Percentiles rank a stretch among this genome's conserved stretches.
Evolutionary conservation across 2,329 filamentous ascomycete species (phyloP).

Genomic region (Ascochyta pisi): DNA sequence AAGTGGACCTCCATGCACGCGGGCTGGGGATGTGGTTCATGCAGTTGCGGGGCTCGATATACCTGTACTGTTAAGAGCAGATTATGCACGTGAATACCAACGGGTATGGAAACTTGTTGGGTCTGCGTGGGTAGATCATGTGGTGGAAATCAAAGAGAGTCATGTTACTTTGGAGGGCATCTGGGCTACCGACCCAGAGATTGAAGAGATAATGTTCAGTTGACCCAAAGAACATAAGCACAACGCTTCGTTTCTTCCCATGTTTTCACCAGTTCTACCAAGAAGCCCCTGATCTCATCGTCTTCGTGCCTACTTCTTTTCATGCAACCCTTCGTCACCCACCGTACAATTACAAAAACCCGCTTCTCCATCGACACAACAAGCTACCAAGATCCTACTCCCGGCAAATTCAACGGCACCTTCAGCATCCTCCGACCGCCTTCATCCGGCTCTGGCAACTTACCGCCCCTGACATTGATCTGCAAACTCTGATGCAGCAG

Average conservation of each 20-base stretch:
- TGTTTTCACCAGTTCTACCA: no score
- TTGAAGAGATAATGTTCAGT: background rate
- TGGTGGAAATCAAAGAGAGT: background rate
- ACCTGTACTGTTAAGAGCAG: background rate
- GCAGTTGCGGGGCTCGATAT: background rate
- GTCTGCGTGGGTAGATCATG: background rate
- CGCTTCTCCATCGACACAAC: no score
- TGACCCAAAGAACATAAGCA: background rate
- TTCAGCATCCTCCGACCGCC: conserved; percentile 3
- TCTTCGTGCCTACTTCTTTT: no score
- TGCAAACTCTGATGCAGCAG: conserved; percentile 50
- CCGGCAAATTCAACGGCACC: background rate
- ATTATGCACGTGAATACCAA: background rate
- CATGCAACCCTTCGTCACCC: no score
- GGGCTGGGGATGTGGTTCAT: background rate
- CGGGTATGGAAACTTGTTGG: background rate
- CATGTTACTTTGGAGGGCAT: background rate
- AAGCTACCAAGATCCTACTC: background rate
- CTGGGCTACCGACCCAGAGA: background rate
- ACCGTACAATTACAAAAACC: no score
- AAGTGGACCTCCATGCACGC: background rate
- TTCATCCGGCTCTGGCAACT: conserved; percentile 33
- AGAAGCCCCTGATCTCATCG: no score
- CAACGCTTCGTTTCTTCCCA: no score
- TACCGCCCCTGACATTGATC: conserved; percentile 50